Evolutionary conservation across 306 rosid genomes (phyloP).

Genomic region (Medicago truncatula): DNA sequence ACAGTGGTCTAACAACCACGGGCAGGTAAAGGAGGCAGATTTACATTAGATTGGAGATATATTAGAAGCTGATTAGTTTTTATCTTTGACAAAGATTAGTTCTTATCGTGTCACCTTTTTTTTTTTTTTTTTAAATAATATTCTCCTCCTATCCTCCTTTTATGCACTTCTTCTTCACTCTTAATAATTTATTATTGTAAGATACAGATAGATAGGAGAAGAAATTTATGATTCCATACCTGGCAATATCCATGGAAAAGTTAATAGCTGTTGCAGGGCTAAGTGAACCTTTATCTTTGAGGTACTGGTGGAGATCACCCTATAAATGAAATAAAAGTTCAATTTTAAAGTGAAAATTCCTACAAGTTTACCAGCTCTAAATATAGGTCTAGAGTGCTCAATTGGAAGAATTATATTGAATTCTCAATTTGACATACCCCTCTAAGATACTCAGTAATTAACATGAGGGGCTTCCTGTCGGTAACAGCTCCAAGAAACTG

Average conservation of each 20-base stretch:
- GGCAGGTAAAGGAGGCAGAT: slow-evolving; percentile 3
- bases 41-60: slow-evolving; percentile 19
- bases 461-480: slow-evolving; percentile 91
- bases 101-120: background rate
- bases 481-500: slow-evolving; percentile 99
- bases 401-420: slow-evolving; percentile 35
- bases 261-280: slow-evolving; percentile 73
- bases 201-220: background rate
- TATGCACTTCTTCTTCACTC: slow-evolving; percentile 17
- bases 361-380: slow-evolving; percentile 28
- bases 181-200: slow-evolving; percentile 16
- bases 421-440: slow-evolving; percentile 63
- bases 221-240: slow-evolving; percentile 52
- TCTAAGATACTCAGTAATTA: slow-evolving; percentile 91
- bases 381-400: slow-evolving; percentile 30
- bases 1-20: background rate
- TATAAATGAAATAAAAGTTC: slow-evolving; percentile 52
- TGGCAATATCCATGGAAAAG: slow-evolving; percentile 90
- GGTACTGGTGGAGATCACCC: slow-evolving; percentile 98
- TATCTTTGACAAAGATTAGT: background rate
- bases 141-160: slow-evolving; percentile 13
- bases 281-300: slow-evolving; percentile 89
- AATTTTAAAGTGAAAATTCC: slow-evolving; percentile 34
- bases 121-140: background rate
- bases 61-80: background rate